Evolutionary conservation across 2,329 filamentous ascomycete species (phyloP), one percentile per base, ranked within the genome.

Genomic region (Penicillium corylophilum): DNA sequence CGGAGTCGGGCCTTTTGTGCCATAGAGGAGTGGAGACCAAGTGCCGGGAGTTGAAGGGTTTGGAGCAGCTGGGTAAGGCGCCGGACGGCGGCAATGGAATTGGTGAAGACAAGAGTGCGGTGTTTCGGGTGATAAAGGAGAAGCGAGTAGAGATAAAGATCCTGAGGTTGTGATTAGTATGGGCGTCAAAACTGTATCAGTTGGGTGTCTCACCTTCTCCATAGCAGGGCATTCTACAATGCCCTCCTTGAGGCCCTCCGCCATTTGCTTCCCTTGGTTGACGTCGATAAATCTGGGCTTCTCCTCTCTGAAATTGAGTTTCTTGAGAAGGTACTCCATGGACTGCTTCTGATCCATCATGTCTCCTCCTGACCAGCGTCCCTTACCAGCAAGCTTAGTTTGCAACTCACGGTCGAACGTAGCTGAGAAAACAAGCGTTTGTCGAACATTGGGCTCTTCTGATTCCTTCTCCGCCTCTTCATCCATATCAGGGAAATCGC

Each of bases 361-460:
- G 59, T 87, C 82, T 55, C 79, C 74, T 31, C 73, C 74, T 7
- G 64, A 66, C 57, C 77, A 82, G 50, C 82, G 85, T 18, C 82
- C 79, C 69, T 91, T 95, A 23, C 90, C 88, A 1, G 89, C 85
- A 12, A 99, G 80, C 70, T 96, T 97, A 62, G 93, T 89, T 68
- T 97, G 93, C 26, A 99, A 75, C 0, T 87, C 86, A 65, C 92
- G 93, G 68, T 95, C 89, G 71, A 99, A 96, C 0, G 94, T 99
- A 0, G 94, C 94, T 0, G 94, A 97, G 71, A 99, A 99, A 18
- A 99, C 90, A 0, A 99, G 81, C 0, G 92, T 97, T 68, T 99
- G 94, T 36, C 93, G 81, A 66, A 38, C 55, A 9, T 59, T 51
- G 6, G 71, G 64, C 0, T 76, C 72, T 9, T 80, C 77, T 4